phyloP scores from a whole-genome alignment of 2,329 filamentous ascomycete species.

The Mycosphaerella arachidis region DNA sequence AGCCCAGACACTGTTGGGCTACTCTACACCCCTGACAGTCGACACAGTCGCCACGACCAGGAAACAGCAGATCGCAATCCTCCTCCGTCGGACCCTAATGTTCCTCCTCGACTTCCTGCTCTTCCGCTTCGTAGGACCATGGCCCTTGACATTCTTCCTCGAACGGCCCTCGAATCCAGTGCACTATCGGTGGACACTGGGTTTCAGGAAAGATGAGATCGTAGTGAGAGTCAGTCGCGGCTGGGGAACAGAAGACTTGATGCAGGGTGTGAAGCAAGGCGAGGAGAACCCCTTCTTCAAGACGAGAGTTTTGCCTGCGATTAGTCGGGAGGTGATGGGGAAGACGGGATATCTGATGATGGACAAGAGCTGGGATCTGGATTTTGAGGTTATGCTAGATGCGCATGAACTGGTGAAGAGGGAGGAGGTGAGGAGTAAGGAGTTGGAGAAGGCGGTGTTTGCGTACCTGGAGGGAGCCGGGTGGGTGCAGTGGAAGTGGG shows the following conservation, averaged over 20 bases:
- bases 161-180: constrained; percentile 62
- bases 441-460: constrained; percentile 67
- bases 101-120: constrained; percentile 70
- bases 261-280: constrained; percentile 50
- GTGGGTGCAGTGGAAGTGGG: constrained; percentile 52
- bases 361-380: constrained; percentile 80
- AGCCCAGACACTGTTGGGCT: constrained; percentile 59
- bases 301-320: constrained; percentile 61
- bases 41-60: constrained; percentile 55
- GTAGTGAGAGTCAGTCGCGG: constrained; percentile 72
- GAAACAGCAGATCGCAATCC: constrained; percentile 52
- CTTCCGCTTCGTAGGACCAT: constrained; percentile 41
- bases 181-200: constrained; percentile 67
- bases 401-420: constrained; percentile 65
- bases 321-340: constrained; percentile 60
- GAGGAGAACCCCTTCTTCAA: constrained; percentile 55
- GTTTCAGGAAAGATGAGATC: constrained; percentile 75
- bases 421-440: constrained; percentile 56
- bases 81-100: constrained; percentile 57
- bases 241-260: constrained; percentile 61
- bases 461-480: constrained; percentile 64
- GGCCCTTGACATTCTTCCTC: constrained; percentile 51
- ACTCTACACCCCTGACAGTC: constrained; percentile 63
- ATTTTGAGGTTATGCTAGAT: constrained; percentile 74
- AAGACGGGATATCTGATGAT: constrained; percentile 89